These are phyloP conservation scores for Agastache rugosa DNA, from an alignment of 257 asterid species.

Conservation along the genomic window DNA sequence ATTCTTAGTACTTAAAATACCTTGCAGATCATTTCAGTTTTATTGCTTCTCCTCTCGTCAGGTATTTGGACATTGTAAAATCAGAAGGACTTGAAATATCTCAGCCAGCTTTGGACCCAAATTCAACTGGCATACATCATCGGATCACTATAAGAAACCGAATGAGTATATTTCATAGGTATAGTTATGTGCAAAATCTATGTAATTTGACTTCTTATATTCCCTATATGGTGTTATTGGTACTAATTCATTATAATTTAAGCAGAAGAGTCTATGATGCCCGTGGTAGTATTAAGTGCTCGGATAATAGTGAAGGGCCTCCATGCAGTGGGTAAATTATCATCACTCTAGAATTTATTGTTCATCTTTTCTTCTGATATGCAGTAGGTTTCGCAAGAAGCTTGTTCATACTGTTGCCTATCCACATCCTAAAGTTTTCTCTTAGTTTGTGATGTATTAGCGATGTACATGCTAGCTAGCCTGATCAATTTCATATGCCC, in stretches of 20 bases:
- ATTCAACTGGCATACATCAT: constrained; percentile 95
- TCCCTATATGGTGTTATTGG: constrained; percentile 30
- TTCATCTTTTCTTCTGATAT: not conserved
- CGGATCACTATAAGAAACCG: constrained; percentile 79
- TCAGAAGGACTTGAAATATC: constrained; percentile 89
- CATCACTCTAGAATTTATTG: constrained; percentile 7
- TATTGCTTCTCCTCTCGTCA: constrained; percentile 37
- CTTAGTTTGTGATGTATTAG: not conserved
- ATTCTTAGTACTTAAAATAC: constrained; percentile 21
- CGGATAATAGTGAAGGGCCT: constrained; percentile 78
- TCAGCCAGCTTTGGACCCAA: constrained; percentile 97
- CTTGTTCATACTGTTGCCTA: constrained; percentile 5
- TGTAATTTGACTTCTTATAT: constrained; percentile 32
- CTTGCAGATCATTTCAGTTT: not conserved
- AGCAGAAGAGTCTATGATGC: constrained; percentile 83
- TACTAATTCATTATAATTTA: constrained; percentile 33
- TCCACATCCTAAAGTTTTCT: constrained; percentile 31
- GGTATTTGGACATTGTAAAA: constrained; percentile 77
- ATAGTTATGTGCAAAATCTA: constrained; percentile 32
- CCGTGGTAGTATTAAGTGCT: constrained; percentile 79
- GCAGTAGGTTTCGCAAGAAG: constrained; percentile 16
- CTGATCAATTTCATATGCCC: constrained; percentile 3
- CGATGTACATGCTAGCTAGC: not conserved
- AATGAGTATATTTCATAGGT: constrained; percentile 71
- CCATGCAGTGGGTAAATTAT: constrained; percentile 84